phyloP scores from a whole-genome alignment of 1,139 yeast species.

The Scheffersomyces titani region DNA sequence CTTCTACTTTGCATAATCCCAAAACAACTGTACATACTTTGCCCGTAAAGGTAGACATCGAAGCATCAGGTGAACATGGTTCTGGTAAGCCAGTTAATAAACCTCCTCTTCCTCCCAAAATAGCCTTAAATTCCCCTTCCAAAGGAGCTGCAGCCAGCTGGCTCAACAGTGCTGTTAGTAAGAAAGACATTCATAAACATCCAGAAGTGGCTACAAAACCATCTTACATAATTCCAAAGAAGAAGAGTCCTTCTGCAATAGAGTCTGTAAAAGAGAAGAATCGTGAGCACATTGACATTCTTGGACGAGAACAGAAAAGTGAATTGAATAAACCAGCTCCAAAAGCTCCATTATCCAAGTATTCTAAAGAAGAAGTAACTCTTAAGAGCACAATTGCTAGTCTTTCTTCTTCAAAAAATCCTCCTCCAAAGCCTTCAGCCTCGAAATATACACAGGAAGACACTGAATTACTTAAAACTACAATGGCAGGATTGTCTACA shows the following conservation, averaged over 20 bases:
- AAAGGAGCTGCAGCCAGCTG: slow-evolving; percentile 19
- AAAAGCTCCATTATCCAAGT: background rate
- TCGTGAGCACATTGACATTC: background rate
- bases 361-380: slow-evolving; percentile 6
- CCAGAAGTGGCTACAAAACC: slow-evolving; percentile 13
- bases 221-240: slow-evolving; percentile 12
- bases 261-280: background rate
- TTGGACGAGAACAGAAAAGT: background rate
- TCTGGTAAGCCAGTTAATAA: background rate
- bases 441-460: slow-evolving; percentile 8
- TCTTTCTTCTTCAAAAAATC: background rate
- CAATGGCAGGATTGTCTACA: slow-evolving; percentile 12
- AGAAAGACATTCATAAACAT: slow-evolving; percentile 16
- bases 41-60: background rate
- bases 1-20: slow-evolving; percentile 13
- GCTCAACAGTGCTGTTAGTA: slow-evolving; percentile 23
- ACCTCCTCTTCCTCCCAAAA: slow-evolving; percentile 1
- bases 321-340: background rate
- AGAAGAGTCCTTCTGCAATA: slow-evolving; percentile 3
- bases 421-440: slow-evolving; percentile 6
- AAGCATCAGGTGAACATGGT: slow-evolving; percentile 4
- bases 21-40: slow-evolving; percentile 6
- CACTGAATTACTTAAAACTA: slow-evolving; percentile 12
- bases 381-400: background rate
- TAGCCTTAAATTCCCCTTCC: slow-evolving; percentile 1